These are phyloP conservation scores for Cystobasidium sp. DNA, from an alignment of 1,284 basidiomycete species.

Conservation along the genomic window DNA sequence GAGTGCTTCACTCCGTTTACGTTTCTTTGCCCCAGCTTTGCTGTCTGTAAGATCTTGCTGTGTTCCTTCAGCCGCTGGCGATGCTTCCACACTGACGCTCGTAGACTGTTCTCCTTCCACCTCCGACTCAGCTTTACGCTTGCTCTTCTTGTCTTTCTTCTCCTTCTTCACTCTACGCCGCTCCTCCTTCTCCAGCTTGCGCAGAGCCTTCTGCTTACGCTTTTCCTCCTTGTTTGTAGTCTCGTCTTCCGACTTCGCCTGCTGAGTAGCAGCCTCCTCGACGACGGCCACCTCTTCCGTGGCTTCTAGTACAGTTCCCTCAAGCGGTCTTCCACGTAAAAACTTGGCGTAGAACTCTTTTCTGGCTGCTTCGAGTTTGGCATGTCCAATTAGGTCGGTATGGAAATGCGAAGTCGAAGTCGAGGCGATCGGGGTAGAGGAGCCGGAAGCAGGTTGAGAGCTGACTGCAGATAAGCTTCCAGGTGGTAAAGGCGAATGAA, in stretches of 20 bases:
- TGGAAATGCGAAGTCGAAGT: constrained; percentile 25
- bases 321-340: constrained; percentile 26
- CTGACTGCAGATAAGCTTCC: constrained; percentile 18
- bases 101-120: not conserved
- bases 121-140: not conserved
- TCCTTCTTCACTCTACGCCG: constrained; percentile 14
- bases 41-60: not conserved
- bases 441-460: not conserved
- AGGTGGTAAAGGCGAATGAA: constrained; percentile 31
- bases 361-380: constrained; percentile 37
- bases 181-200: constrained; percentile 18
- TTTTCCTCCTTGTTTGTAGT: not conserved
- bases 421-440: constrained; percentile 10
- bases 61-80: not conserved
- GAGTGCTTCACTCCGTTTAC: not conserved
- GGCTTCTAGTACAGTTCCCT: constrained; percentile 27
- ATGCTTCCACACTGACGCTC: not conserved
- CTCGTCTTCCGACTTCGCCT: not conserved
- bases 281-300: not conserved
- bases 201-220: not conserved
- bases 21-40: constrained; percentile 7
- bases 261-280: not conserved
- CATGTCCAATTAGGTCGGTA: constrained; percentile 40
- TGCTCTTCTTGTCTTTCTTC: constrained; percentile 8
- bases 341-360: constrained; percentile 43